Evolutionary conservation across 257 asterid genomes (phyloP), one percentile per base, ranked within the genome.

Genomic region (Oldenlandia corymbosa): DNA sequence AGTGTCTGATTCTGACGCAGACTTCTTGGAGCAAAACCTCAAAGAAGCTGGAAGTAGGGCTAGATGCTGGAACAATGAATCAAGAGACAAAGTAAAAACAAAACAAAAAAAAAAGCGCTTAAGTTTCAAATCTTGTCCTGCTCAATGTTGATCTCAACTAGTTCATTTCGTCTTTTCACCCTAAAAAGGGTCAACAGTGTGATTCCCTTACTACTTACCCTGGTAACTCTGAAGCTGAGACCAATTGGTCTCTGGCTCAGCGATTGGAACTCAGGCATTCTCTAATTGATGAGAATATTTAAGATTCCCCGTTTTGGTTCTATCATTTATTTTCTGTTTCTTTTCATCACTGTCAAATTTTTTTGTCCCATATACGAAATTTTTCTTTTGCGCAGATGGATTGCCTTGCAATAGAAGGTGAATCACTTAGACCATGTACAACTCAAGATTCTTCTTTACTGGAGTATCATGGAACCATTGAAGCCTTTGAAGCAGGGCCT

Each of bases 81-180:
- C 60, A 39, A 52, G 47, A 36, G 72, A 68, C 56, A 66, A 68
- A 37, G 97, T 90, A 62, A 10, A 63, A n/a, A n/a, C n/a, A n/a
- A n/a, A n/a, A n/a, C n/a, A n/a, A n/a, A n/a, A n/a, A n/a, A n/a
- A n/a, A 18, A 21, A 32, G 65, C 54, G 45, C 28, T 7, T 12
- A n/a, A 43, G 53, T 56, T 28, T n/a, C 26, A 56, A 27, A 26
- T 53, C 59, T n/a, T 20, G 27, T 20, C 12, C 8, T 26, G 9
- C 39, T 51, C 20, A 2, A 63, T 20, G 34, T 55, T 49, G 37
- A 48, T 32, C 34, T 10, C 18, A 10, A 45, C 34, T 48, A 75
- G 39, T 28, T 0, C 14, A 36, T 6, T 39, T 39, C 48, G 12
- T 10, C n/a, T 11, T 43, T 1, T 43, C 16, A 2, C 48, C 48